Evolutionary conservation across 106 monocot species (phyloP).

Genomic region (Platanthera guangdongensis): DNA sequence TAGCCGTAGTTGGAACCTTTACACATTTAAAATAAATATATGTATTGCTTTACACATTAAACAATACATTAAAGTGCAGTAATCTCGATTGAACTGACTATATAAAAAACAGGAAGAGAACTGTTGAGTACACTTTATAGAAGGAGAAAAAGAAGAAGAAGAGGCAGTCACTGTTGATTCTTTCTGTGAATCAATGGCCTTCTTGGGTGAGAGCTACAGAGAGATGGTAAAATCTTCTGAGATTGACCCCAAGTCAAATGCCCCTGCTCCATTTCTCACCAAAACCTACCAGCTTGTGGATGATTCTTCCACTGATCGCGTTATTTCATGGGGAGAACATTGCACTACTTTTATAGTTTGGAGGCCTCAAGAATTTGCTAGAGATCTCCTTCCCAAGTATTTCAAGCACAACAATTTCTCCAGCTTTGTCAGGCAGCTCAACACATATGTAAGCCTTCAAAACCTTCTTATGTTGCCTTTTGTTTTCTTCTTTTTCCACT

Average conservation of each 20-base stretch:
- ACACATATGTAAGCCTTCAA: conserved; percentile 28
- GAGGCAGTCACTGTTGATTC: too few species aligned
- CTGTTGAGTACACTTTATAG: not conserved
- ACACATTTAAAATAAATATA: not conserved
- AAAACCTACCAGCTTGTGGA: conserved; percentile 90
- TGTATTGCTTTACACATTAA: not conserved
- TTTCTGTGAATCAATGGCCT: conserved; percentile 25
- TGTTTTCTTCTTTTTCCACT: not conserved
- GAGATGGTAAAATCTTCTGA: conserved; percentile 42
- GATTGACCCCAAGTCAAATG: conserved; percentile 44
- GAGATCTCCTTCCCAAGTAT: conserved; percentile 16
- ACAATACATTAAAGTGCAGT: not conserved
- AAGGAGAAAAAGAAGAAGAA: too few species aligned
- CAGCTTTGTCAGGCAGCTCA: conserved; percentile 44
- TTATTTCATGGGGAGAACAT: conserved; percentile 9
- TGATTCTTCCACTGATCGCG: conserved; percentile 58
- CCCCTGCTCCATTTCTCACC: conserved; percentile 81
- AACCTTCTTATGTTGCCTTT: not conserved
- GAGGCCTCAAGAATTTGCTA: conserved; percentile 9
- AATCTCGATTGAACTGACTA: not conserved
- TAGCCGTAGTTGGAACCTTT: not conserved
- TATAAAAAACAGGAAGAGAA: not conserved
- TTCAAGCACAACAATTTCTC: conserved; percentile 44
- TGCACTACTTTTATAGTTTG: conserved; percentile 7
- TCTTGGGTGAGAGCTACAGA: conserved; percentile 55